Conservation (phyloP, 129 eudicot genomes). For the sunflower (Helianthus annuus) region DNA sequence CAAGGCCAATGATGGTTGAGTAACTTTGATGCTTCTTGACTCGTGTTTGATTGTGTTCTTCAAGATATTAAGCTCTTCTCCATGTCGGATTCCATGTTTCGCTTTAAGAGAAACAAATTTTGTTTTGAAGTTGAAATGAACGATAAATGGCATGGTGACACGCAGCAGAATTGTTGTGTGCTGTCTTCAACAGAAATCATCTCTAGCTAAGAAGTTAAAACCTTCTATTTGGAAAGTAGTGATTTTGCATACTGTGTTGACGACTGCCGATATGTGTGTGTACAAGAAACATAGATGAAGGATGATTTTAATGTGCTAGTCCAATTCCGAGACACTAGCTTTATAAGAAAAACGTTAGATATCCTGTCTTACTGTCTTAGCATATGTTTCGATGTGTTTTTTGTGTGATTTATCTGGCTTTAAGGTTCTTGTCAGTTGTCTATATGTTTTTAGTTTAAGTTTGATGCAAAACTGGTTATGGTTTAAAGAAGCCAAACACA, state of each 20-base stretch:
- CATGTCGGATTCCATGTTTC: no score
- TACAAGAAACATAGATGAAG: neutral
- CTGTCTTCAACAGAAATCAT: no score
- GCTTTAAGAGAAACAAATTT: no score
- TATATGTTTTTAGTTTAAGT: neutral
- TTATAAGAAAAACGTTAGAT: neutral
- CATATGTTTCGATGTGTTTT: neutral
- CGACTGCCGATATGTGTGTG: neutral
- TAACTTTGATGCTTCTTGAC: constrained; percentile 2
- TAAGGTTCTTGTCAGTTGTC: neutral
- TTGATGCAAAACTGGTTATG: constrained; percentile 53
- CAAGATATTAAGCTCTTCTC: neutral
- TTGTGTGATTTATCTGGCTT: neutral
- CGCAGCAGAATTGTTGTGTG: no score
- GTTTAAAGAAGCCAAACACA: constrained; percentile 72
- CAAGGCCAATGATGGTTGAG: constrained; percentile 30
- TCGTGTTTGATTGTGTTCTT: neutral
- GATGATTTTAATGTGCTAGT: neutral
- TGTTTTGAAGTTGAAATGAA: no score
- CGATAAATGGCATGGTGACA: no score
- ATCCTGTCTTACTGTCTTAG: neutral
- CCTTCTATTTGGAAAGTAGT: no score
- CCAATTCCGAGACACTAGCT: no score
- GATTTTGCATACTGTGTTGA: no score
- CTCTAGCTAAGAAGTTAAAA: neutral